Evolutionary conservation across 2,329 filamentous ascomycete genomes (phyloP).

Genomic region (Claviceps spartinae): DNA sequence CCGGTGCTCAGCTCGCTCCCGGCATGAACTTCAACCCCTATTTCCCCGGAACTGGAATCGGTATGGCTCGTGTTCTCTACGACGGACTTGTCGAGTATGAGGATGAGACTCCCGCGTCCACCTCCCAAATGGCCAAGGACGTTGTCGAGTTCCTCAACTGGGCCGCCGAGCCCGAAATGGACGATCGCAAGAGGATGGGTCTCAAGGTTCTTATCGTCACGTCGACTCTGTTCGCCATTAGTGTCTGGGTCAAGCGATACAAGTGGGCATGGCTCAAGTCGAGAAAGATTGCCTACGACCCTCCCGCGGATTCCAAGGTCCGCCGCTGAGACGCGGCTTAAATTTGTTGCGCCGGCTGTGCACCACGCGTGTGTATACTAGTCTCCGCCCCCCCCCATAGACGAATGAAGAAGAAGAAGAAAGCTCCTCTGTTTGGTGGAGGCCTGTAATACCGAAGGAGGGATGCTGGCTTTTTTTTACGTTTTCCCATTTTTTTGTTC

Average conservation of each 20-base stretch:
- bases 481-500: no score
- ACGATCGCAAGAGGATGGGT: slow-evolving; percentile 98
- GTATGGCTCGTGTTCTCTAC: slow-evolving; percentile 96
- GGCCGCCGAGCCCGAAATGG: slow-evolving; percentile 98
- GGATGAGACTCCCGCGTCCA: slow-evolving; percentile 83
- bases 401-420: slow-evolving; percentile 7
- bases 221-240: slow-evolving; percentile 67
- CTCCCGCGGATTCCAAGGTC: slow-evolving; percentile 44
- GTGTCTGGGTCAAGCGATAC: slow-evolving; percentile 98
- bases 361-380: slow-evolving; percentile 29
- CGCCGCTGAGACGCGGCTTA: slow-evolving; percentile 28
- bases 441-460: slow-evolving; percentile 24
- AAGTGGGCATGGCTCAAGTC: slow-evolving; percentile 97
- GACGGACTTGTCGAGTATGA: slow-evolving; percentile 97
- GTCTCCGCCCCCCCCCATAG: slow-evolving; percentile 25
- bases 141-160: slow-evolving; percentile 98
- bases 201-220: slow-evolving; percentile 84
- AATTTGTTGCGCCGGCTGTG: slow-evolving; percentile 6
- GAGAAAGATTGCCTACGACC: slow-evolving; percentile 81
- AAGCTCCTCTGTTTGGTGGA: slow-evolving; percentile 28
- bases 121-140: slow-evolving; percentile 99
- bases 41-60: slow-evolving; percentile 98
- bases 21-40: slow-evolving; percentile 99
- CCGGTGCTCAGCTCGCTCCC: slow-evolving; percentile 69
- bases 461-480: slow-evolving; percentile 13